phyloP scores from a whole-genome alignment of 2,329 filamentous ascomycete genomes.

The Hypoxylon sp. region DNA sequence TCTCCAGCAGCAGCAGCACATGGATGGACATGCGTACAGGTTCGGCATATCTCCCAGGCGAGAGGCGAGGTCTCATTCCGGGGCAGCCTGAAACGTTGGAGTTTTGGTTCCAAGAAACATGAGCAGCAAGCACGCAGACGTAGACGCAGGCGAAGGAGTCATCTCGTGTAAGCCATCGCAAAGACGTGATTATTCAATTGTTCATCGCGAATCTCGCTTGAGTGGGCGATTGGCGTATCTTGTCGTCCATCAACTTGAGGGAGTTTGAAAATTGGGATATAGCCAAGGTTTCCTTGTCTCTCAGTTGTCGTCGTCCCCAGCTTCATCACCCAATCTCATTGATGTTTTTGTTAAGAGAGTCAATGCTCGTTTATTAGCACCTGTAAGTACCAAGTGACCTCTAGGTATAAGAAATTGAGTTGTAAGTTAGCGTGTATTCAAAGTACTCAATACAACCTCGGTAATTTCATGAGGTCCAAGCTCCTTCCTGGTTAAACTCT shows the following conservation, averaged over 20 bases:
- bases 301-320: background rate
- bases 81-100: constrained; percentile 7
- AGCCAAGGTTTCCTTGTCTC: background rate
- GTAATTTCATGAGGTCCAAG: constrained; percentile 25
- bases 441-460: constrained; percentile 20
- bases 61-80: constrained; percentile 24
- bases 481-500: constrained; percentile 13
- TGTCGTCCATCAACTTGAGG: background rate
- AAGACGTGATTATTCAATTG: constrained; percentile 1
- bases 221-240: constrained; percentile 17
- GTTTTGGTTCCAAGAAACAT: constrained; percentile 25
- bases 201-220: constrained; percentile 22
- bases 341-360: constrained; percentile 3
- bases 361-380: background rate
- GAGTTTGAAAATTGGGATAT: constrained; percentile 4
- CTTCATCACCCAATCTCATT: constrained; percentile 3
- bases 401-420: background rate
- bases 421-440: background rate
- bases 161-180: constrained; percentile 6
- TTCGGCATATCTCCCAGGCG: constrained; percentile 14
- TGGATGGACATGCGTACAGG: background rate
- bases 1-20: constrained; percentile 5
- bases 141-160: background rate
- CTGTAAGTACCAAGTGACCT: background rate
- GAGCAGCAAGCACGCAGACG: constrained; percentile 2